Percentiles rank a stretch among this genome's conserved stretches.
These are phyloP conservation scores for Gloeopeniophorella convolvens DNA, from an alignment of 768 basidiomycete genomes.

Conservation along the genomic window DNA sequence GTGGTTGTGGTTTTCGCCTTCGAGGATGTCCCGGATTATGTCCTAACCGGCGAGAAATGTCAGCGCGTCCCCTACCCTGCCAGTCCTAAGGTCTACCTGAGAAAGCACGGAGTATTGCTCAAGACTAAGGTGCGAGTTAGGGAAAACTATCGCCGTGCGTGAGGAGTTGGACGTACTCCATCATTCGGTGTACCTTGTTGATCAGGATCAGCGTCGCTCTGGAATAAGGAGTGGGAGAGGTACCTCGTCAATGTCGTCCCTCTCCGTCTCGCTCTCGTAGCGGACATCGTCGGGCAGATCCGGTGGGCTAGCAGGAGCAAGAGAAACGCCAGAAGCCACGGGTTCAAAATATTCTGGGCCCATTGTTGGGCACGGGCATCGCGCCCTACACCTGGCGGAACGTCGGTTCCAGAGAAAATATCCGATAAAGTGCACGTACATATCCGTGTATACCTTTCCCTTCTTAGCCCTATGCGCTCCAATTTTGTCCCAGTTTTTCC, in stretches of 20 bases:
- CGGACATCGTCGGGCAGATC: no score
- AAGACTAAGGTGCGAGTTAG: background rate
- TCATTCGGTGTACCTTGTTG: conserved; percentile 3
- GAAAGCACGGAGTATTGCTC: conserved; percentile 14
- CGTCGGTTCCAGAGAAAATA: no score
- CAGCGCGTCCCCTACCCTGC: background rate
- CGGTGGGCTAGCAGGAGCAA: no score
- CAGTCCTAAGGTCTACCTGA: background rate
- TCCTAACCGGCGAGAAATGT: background rate
- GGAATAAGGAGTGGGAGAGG: background rate
- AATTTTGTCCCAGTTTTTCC: conserved; percentile 7
- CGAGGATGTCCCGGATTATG: conserved; percentile 10
- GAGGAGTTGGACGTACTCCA: conserved; percentile 9
- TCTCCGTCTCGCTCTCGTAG: no score
- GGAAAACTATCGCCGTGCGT: background rate
- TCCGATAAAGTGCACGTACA: background rate
- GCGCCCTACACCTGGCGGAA: no score
- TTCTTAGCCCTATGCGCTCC: conserved; percentile 3
- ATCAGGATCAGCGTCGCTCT: background rate
- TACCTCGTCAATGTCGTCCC: no score
- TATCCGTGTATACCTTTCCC: background rate
- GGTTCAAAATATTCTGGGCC: no score
- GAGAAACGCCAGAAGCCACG: no score
- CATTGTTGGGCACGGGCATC: no score
- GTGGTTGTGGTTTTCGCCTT: conserved; percentile 11